Base-by-base conservation (phyloP, 768 basidiomycete genomes). In the Psilocybe subaeruginosa region DNA sequence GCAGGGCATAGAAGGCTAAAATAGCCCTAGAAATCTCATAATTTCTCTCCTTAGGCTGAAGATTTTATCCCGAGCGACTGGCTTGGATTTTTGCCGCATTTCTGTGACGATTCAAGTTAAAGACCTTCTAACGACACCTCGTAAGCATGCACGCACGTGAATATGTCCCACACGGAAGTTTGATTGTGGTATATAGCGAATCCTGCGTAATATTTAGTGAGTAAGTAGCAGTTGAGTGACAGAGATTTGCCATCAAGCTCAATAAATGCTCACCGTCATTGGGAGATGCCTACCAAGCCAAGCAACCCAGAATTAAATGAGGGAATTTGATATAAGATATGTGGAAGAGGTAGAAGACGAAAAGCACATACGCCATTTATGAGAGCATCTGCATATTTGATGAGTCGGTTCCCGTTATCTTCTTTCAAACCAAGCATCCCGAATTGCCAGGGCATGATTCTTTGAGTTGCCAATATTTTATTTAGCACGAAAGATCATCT, bases 361-460 rank as follows among this genome's bases (percentile, higher is more conserved):
- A 37, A 16, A 59, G 48, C 8, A 68, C 73, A 50, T 64, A 77
- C 77, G 14, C 83, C 84, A 59, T 82, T 66, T 54, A 83, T 75
- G 57, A 87, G 67, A 16, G 77, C 79, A 65, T 86, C 83, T 4
- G 82, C 79, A 61, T 86, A 85, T 70, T 85, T 84, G 61, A 85
- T 79, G 46, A 82, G 66, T 33, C 80, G 78, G 64, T 85, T 81
- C 2, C 84, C 85, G 3, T 81, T 80, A 63, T 73, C 71, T 64
- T 87, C 84, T 31, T 74, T 83, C 56, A 85, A 69, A 30, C 78
- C 79, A 3, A 82, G 68, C 51, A 74, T 71, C 5, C 85, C 84
- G 57, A 82, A 85, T 70, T 87, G 84, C 84, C 85, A 87, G 0
- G 83, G 84, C 76, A 86, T 78, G 45, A 87, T 83, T 1, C 85